Percentiles rank a stretch among this genome's conserved stretches.
Evolutionary conservation across 2,329 filamentous ascomycete species (phyloP).

Genomic region (Clonostachys byssicola): DNA sequence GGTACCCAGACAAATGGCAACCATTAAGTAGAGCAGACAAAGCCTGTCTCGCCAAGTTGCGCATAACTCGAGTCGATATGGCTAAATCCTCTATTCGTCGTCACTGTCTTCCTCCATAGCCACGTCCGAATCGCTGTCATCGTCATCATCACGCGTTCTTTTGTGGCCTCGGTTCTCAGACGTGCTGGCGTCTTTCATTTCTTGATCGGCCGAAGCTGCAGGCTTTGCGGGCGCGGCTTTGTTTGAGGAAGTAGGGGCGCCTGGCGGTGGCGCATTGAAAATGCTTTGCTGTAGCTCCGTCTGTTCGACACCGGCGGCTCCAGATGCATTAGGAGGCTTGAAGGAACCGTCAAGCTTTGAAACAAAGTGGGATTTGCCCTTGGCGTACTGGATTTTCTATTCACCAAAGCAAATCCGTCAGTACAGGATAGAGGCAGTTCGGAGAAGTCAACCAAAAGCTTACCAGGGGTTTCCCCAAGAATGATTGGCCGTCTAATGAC

Average conservation of each 20-base stretch:
- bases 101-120: constrained; percentile 70
- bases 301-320: constrained; percentile 53
- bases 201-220: constrained; percentile 36
- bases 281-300: constrained; percentile 77
- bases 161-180: constrained; percentile 62
- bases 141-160: constrained; percentile 64
- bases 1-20: constrained; percentile 72
- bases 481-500: constrained; percentile 77
- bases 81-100: constrained; percentile 51
- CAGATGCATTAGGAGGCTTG: constrained; percentile 57
- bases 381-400: constrained; percentile 91
- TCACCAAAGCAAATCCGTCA: not conserved
- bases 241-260: constrained; percentile 31
- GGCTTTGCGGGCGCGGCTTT: constrained; percentile 42
- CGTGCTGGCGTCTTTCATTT: constrained; percentile 45
- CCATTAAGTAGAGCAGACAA: constrained; percentile 9
- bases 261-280: constrained; percentile 64
- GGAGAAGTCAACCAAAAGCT: constrained; percentile 20
- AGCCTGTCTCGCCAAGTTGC: not conserved
- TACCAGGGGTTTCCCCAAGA: constrained; percentile 84
- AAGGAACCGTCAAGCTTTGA: constrained; percentile 91
- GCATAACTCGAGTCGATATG: not conserved
- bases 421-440: not conserved
- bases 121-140: constrained; percentile 64
- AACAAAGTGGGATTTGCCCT: constrained; percentile 81